Evolutionary conservation across 1,284 basidiomycete species (phyloP).

Genomic region (Volvariella surrecta): DNA sequence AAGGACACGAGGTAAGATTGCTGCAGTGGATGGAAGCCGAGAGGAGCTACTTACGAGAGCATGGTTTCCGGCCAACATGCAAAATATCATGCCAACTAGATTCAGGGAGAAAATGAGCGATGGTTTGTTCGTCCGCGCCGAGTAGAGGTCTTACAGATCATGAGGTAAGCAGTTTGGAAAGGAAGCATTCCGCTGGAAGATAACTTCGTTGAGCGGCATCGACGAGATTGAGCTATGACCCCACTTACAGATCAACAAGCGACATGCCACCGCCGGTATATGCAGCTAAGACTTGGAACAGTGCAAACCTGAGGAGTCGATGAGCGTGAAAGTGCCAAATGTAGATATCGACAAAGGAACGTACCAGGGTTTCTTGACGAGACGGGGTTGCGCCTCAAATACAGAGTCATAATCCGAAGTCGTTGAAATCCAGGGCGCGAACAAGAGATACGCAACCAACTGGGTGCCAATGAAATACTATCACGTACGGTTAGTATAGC

Average conservation of each 20-base stretch:
- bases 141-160: constrained; percentile 36
- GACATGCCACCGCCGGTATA: constrained; percentile 50
- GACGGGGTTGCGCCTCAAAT: constrained; percentile 33
- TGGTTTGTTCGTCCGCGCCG: no score
- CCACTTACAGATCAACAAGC: constrained; percentile 38
- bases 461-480: constrained; percentile 45
- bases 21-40: neutral
- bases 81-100: constrained; percentile 17
- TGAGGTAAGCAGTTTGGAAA: constrained; percentile 42
- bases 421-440: constrained; percentile 39
- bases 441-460: constrained; percentile 53
- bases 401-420: constrained; percentile 35
- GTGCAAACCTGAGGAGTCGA: constrained; percentile 33
- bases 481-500: no score
- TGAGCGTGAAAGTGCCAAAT: constrained; percentile 1
- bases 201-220: constrained; percentile 1
- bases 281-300: constrained; percentile 41
- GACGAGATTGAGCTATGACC: neutral
- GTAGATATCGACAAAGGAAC: constrained; percentile 6
- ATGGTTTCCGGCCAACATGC: constrained; percentile 45
- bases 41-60: constrained; percentile 31
- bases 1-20: neutral
- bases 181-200: constrained; percentile 41
- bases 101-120: no score
- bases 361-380: constrained; percentile 43